These are phyloP conservation scores for Fagopyrum esculentum DNA, from an alignment of 148 eudicot species.

Conservation along the genomic window DNA sequence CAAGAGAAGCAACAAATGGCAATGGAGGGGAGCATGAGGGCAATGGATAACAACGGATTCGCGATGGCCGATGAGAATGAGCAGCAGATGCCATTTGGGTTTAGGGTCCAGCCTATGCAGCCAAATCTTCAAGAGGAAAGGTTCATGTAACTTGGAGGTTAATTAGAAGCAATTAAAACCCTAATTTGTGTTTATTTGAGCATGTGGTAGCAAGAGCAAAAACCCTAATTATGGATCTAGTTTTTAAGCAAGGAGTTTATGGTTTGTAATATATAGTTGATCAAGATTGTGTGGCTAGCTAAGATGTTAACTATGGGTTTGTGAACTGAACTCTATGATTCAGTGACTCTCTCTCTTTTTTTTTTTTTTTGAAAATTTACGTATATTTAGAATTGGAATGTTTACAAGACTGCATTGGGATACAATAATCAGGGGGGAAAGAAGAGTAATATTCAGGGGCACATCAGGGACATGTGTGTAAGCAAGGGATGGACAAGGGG, in stretches of 20 bases:
- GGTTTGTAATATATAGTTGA: slow-evolving; percentile 4
- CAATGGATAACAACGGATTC: slow-evolving; percentile 16
- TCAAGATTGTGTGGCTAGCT: background rate
- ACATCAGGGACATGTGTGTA: no score
- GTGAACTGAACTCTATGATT: background rate
- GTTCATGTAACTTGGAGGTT: slow-evolving; percentile 6
- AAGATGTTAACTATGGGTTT: background rate
- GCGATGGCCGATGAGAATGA: background rate
- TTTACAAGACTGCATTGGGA: no score
- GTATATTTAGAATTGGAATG: no score
- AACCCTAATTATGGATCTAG: background rate
- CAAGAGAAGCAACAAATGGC: slow-evolving; percentile 32
- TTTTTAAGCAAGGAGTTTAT: background rate
- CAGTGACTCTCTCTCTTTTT: background rate
- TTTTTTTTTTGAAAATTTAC: no score
- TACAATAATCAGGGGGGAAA: no score
- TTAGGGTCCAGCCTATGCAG: slow-evolving; percentile 35
- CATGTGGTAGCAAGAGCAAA: background rate
- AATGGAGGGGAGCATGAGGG: slow-evolving; percentile 21
- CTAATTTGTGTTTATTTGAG: background rate
- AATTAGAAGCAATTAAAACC: background rate
- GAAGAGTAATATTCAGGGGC: no score
- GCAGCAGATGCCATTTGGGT: slow-evolving; percentile 26
- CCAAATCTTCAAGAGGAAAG: slow-evolving; percentile 31
- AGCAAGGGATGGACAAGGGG: no score